A percentile compares a stretch with the other conserved stretches of the same genome.
Evolutionary conservation across 2,329 filamentous ascomycete species (phyloP).

Genomic region (Fonsecaea erecta): DNA sequence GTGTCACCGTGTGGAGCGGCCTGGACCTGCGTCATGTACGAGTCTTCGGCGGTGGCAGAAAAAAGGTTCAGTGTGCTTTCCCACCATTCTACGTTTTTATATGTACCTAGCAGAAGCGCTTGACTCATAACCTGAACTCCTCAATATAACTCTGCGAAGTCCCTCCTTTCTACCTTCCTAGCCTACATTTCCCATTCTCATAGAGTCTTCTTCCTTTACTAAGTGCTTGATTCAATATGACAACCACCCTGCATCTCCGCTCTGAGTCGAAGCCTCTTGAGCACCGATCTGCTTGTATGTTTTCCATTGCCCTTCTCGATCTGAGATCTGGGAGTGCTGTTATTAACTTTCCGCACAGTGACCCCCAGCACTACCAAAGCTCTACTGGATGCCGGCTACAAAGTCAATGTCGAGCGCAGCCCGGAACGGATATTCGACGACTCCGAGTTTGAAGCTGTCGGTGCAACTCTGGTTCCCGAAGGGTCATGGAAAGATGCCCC

Average conservation of each 20-base stretch:
- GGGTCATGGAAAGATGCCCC: conserved; percentile 72
- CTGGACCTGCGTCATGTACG: neutral
- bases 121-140: conserved; percentile 28
- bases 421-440: conserved; percentile 66
- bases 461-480: conserved; percentile 68
- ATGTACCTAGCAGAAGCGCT: conserved; percentile 9
- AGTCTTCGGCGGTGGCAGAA: conserved; percentile 28
- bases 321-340: neutral
- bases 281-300: conserved; percentile 36
- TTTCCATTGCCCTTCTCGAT: neutral
- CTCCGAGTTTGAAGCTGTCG: conserved; percentile 64
- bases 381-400: conserved; percentile 71
- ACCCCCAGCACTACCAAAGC: conserved; percentile 61
- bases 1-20: neutral
- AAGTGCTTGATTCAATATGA: conserved; percentile 27
- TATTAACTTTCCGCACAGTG: conserved; percentile 25
- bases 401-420: conserved; percentile 69
- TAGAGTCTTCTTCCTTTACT: neutral
- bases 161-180: neutral
- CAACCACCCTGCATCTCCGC: conserved; percentile 36
- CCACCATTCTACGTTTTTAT: conserved; percentile 9
- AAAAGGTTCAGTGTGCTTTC: conserved; percentile 21
- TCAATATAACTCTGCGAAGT: neutral
- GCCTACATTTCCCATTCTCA: neutral
- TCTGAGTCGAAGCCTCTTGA: conserved; percentile 38